A percentile compares a stretch with the other conserved stretches of the same genome.
Evolutionary conservation across 345 rosid species (phyloP).

Genomic region (Aquilaria sinensis): DNA sequence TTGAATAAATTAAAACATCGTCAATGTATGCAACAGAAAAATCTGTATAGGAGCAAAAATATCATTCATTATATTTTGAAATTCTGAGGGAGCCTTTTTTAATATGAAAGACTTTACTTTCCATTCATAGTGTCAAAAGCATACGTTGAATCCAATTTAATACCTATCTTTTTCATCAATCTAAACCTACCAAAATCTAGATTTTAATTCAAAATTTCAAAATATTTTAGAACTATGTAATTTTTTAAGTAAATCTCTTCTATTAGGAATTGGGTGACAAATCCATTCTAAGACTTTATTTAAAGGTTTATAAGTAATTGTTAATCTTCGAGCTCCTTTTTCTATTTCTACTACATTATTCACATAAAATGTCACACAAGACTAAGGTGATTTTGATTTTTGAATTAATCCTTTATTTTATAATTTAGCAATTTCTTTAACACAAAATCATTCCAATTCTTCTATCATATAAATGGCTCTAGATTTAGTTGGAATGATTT

Average conservation of each 20-base stretch:
- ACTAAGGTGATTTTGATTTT: not conserved
- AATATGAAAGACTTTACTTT: too few relatives aligned
- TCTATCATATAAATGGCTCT: not conserved
- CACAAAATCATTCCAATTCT: not conserved
- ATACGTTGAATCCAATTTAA: too few relatives aligned
- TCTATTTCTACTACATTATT: not conserved
- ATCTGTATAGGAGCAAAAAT: too few relatives aligned
- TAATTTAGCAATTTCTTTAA: not conserved
- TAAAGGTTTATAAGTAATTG: too few relatives aligned
- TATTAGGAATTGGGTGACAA: not conserved
- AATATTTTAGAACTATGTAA: not conserved
- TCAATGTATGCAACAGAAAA: not conserved
- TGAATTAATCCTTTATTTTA: not conserved
- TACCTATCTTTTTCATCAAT: too few relatives aligned
- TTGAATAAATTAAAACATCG: not conserved
- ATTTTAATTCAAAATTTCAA: not conserved
- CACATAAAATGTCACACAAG: not conserved
- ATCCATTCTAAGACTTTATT: too few relatives aligned
- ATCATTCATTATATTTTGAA: too few relatives aligned
- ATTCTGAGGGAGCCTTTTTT: not conserved
- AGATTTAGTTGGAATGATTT: not conserved
- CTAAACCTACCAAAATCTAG: too few relatives aligned
- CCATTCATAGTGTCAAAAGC: too few relatives aligned
- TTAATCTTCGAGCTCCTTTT: too few relatives aligned
- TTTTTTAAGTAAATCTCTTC: not conserved